Evolutionary conservation across 2,329 filamentous ascomycete genomes (phyloP).

Genomic region (Sarocladium kiliense): DNA sequence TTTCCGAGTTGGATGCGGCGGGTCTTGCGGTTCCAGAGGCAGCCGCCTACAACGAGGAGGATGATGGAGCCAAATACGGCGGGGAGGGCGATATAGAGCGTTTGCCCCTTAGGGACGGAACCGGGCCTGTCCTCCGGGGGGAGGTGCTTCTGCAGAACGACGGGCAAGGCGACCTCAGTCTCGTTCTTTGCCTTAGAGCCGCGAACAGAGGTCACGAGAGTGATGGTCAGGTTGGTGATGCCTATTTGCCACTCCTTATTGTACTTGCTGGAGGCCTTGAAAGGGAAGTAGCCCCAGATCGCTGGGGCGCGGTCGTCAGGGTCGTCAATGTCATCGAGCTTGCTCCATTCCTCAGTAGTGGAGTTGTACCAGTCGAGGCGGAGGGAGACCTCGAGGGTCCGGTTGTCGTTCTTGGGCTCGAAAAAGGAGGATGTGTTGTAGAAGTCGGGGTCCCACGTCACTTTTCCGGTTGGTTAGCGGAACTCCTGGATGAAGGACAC

Average conservation of each 20-base stretch:
- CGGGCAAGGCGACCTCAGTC: constrained; percentile 36
- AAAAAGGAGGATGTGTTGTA: constrained; percentile 28
- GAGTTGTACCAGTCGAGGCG: constrained; percentile 37
- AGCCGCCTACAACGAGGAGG: constrained; percentile 47
- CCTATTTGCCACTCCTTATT: constrained; percentile 26
- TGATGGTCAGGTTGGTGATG: constrained; percentile 43
- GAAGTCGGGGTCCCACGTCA: constrained; percentile 52
- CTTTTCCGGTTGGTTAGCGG: too few relatives aligned
- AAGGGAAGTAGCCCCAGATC: constrained; percentile 42
- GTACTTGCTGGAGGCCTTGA: constrained; percentile 32
- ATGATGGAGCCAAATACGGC: constrained; percentile 41
- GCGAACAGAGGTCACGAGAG: constrained; percentile 33
- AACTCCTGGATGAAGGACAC: too few relatives aligned
- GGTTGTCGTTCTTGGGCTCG: constrained; percentile 17
- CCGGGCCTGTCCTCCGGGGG: constrained; percentile 29
- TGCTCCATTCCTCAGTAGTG: constrained; percentile 28
- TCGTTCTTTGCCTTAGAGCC: constrained; percentile 22
- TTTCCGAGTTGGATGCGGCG: constrained; percentile 46
- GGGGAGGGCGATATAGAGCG: constrained; percentile 49
- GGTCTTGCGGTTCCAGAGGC: constrained; percentile 50
- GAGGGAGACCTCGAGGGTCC: constrained; percentile 25
- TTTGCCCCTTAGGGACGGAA: constrained; percentile 28
- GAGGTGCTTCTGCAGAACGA: constrained; percentile 27
- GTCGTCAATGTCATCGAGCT: constrained; percentile 23
- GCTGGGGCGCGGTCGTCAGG: constrained; percentile 28